Percentiles rank a stretch among this genome's conserved stretches.
Conservation (phyloP, 2,329 filamentous ascomycete genomes). For the Fusarium fracticaudum region DNA sequence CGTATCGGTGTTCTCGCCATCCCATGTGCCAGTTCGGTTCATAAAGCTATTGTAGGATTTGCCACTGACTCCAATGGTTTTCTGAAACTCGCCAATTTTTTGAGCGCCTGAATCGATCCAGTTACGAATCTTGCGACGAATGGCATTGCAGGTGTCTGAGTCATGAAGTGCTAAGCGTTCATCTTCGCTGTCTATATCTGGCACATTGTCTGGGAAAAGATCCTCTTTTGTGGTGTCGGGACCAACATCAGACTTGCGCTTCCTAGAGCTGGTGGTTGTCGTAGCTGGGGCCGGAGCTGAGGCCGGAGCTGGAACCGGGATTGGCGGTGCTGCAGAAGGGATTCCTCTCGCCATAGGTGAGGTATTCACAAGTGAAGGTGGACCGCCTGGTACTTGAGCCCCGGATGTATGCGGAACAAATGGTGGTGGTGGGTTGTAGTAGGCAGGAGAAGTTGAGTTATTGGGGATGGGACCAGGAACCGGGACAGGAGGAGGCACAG, state of each 20-base stretch:
- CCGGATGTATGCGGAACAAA: conserved; percentile 6
- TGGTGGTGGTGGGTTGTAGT: conserved; percentile 19
- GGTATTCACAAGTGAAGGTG: background rate
- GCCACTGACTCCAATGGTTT: conserved; percentile 52
- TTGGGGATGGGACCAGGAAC: background rate
- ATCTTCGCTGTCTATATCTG: conserved; percentile 34
- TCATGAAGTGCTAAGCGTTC: conserved; percentile 11
- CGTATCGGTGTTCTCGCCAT: conserved; percentile 47
- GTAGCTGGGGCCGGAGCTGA: background rate
- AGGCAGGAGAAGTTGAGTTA: background rate
- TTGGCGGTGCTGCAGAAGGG: background rate
- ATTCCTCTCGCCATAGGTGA: background rate
- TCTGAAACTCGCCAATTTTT: conserved; percentile 57
- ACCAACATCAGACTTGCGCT: conserved; percentile 37
- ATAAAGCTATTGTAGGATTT: conserved; percentile 57
- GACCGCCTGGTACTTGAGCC: background rate
- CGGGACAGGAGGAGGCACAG: background rate
- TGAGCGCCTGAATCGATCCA: conserved; percentile 42
- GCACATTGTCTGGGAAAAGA: conserved; percentile 32
- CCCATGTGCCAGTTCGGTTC: conserved; percentile 54
- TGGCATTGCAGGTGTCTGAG: conserved; percentile 38
- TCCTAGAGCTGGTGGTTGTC: conserved; percentile 17
- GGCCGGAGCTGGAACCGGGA: background rate
- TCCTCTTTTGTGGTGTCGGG: conserved; percentile 20
- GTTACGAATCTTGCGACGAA: conserved; percentile 38